Base-by-base conservation (phyloP, 1,284 basidiomycete genomes). In the Sporisorium graminicola region DNA sequence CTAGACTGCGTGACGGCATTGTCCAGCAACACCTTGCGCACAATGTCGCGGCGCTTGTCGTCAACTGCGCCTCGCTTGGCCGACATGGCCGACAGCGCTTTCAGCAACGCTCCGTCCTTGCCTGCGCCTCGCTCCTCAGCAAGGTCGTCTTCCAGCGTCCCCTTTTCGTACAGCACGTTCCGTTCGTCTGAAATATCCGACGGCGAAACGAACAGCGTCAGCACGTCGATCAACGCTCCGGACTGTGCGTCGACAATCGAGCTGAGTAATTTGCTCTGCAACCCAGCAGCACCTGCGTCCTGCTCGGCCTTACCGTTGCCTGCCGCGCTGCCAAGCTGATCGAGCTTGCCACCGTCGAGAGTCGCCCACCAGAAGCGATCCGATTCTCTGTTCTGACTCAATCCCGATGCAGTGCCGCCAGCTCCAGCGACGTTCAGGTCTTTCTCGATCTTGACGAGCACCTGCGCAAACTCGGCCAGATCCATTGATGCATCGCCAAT, bases 331-430 rank as follows among this genome's bases (percentile, higher is more conserved):
- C 20, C 54, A 2, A 18, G 16, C 18, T 16, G 24, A 12, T 47
- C 66, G 7, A 47, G 35, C 29, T 55, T 62, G 7, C 63, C 43
- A 2, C 59, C 64, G 24, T 47, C 51, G 16, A 72, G 35, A 0
- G 55, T 66, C 13, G 69, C 69, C 69, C 69, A 72, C 69, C 69
- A 72, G 47, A 72, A 72, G 2, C 57, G 40, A 35, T 72, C 69
- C 9, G 59, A 40, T 20, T 62, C 63, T 5, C 64, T 54, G 27
- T 18, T 33, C 47, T 42, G 51, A 27, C 58, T 24, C 16, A 29
- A 3, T 3, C 55, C 47, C 3, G 51, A 18, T 5, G 49, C 68
- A 46, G 54, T 9, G 5, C 47, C 58, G 13, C 53, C 26, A 1
- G 52, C 31, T 5, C 43, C 55, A 26, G 18, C 42, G n/a, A 8